Percentiles rank a stretch among this genome's conserved stretches.
Conservation (phyloP, 2,329 filamentous ascomycete genomes). For the Zymoseptoria pseudotritici region DNA sequence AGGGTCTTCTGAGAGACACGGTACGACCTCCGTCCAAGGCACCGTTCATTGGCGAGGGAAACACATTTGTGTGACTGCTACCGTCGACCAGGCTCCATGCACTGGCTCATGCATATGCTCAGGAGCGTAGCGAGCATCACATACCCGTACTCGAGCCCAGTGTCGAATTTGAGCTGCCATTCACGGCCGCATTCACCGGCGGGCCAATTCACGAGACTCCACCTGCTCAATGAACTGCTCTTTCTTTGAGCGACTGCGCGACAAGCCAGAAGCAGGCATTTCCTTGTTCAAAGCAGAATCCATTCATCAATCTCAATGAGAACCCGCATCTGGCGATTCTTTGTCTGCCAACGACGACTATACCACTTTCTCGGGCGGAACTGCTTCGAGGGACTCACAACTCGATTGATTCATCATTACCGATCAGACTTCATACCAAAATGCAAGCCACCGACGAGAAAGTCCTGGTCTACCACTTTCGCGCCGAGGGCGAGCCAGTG, state of each 20-base stretch:
- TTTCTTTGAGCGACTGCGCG: not conserved
- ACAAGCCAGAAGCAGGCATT: not conserved
- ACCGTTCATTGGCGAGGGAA: not conserved
- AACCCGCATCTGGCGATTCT: not conserved
- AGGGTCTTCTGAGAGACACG: not conserved
- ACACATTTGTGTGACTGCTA: not conserved
- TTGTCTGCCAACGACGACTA: not conserved
- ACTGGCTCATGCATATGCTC: not conserved
- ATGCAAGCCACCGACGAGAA: slow-evolving; percentile 5
- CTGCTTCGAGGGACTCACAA: not conserved
- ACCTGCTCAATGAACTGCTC: not conserved
- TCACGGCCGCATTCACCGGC: not conserved
- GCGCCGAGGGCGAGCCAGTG: slow-evolving; percentile 6
- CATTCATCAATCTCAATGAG: not conserved
- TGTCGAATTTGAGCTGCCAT: not conserved
- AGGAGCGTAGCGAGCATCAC: not conserved
- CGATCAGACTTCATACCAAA: not conserved
- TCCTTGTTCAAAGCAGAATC: not conserved
- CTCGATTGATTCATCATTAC: not conserved
- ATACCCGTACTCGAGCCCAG: not conserved
- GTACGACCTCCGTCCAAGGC: not conserved
- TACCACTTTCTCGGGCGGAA: not conserved
- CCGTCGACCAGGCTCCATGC: not conserved
- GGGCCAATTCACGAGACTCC: not conserved
- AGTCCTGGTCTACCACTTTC: slow-evolving; percentile 22